Evolutionary conservation across 371 early-diverging fungal species (phyloP), one percentile per base, ranked within the genome.

Genomic region (Mortierella sp.): DNA sequence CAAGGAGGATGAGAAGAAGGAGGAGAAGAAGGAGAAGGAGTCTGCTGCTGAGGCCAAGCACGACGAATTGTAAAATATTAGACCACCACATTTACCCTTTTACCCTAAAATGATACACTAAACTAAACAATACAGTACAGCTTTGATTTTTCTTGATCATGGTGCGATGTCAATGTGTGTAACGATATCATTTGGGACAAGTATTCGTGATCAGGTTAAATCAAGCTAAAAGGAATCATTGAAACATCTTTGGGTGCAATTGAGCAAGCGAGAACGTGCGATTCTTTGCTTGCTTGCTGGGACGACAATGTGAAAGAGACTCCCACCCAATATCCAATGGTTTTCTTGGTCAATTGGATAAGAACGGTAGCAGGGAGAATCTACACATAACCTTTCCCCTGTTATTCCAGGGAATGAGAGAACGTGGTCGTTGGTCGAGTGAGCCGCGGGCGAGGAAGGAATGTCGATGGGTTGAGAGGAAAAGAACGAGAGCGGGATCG

Each of bases 41-140:
- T 45, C 63, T 63, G 66, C 34, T 26, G 52, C 52, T 58, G 63
- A 73, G 68, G 55, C 66, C 65, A 61, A 77, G 80, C 79, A 80
- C 76, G 77, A 80, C 71, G 78, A 80, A 72, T 48, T 80, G 81
- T 77, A 77, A 85, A 77, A 44, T 74, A 76, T 19, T 45, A 55
- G 58, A 58, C 58, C 52, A 24, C 29, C 39, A 31, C 16, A 45
- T 47, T 31, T 31, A 19, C 29, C 37, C 44, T 34, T 44, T 45
- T 58, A 58, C 58, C 58, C 58, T 58, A 58, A 58, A 58, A 58
- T 11, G 19, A 55, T 55, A 29, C 34, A 58, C 7, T 16, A 31
- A 31, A 34, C 19, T 11, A 34, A 34, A 58, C 58, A 58, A 55
- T 34, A 58, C 58, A 58, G 26, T 6, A 9, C n/a, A 8, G 8